Evolutionary conservation across 228 moss, liverwort and hornwort species (phyloP).

Genomic region (Sphagnum magellanicum): DNA sequence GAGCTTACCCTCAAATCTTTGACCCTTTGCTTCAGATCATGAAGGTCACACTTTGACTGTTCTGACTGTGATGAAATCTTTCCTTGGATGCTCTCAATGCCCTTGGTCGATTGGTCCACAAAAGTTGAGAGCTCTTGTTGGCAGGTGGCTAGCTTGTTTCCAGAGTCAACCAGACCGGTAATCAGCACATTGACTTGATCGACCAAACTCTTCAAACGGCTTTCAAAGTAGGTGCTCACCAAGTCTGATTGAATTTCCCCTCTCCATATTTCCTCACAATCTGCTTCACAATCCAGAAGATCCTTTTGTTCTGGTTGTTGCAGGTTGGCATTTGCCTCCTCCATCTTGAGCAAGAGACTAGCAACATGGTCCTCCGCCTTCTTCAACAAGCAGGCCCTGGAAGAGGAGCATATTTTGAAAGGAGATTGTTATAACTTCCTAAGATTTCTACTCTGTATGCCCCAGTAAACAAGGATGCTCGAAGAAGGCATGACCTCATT

Average conservation of each 20-base stretch:
- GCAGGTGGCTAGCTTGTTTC: slow-evolving; percentile 9
- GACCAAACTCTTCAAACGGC: slow-evolving; percentile 22
- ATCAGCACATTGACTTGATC: slow-evolving; percentile 15
- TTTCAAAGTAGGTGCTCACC: slow-evolving; percentile 32
- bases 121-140: slow-evolving; percentile 23
- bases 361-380: slow-evolving; percentile 13
- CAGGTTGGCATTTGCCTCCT: slow-evolving; percentile 17
- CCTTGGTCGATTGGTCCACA: slow-evolving; percentile 30
- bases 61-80: slow-evolving; percentile 15
- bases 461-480: neutral
- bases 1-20: slow-evolving; percentile 11
- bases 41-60: slow-evolving; percentile 12
- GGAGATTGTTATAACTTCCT: neutral
- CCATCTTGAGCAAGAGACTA: slow-evolving; percentile 4
- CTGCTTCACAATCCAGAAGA: slow-evolving; percentile 18
- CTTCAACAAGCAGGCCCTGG: slow-evolving; percentile 9
- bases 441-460: neutral
- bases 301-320: slow-evolving; percentile 15
- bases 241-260: slow-evolving; percentile 31
- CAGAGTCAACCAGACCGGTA: slow-evolving; percentile 7
- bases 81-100: slow-evolving; percentile 18
- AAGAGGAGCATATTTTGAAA: slow-evolving; percentile 1
- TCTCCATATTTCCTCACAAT: slow-evolving; percentile 25
- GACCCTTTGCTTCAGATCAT: slow-evolving; percentile 12
- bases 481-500: neutral